phyloP scores from a whole-genome alignment of 2,329 filamentous ascomycete species.

The Fusarium mexicanum region DNA sequence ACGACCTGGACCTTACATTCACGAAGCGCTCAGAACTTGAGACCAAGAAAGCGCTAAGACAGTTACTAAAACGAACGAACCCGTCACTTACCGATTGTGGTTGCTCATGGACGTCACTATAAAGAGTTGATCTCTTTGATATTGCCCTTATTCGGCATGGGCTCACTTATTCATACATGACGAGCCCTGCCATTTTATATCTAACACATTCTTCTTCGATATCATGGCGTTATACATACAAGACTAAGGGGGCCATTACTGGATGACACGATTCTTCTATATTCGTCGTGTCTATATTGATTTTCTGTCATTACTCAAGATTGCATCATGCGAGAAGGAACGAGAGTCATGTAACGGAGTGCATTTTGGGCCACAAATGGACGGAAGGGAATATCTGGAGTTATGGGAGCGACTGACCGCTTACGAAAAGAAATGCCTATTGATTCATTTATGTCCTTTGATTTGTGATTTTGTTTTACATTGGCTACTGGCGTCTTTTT shows the following conservation, averaged over 20 bases:
- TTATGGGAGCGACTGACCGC: slow-evolving; percentile 29
- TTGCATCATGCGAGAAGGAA: slow-evolving; percentile 25
- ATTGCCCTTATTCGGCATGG: neutral
- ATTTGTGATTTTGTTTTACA: neutral
- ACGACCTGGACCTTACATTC: neutral
- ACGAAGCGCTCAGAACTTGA: neutral
- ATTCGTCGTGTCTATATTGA: slow-evolving; percentile 13
- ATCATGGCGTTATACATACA: slow-evolving; percentile 25
- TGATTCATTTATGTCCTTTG: slow-evolving; percentile 8
- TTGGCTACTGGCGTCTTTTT: neutral
- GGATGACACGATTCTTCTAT: slow-evolving; percentile 8
- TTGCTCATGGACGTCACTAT: slow-evolving; percentile 64
- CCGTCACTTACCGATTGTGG: slow-evolving; percentile 60
- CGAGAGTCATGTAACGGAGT: slow-evolving; percentile 12
- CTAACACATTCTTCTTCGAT: slow-evolving; percentile 1
- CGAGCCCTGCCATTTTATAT: neutral
- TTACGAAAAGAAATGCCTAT: slow-evolving; percentile 29
- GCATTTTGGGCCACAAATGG: slow-evolving; percentile 23
- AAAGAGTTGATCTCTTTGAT: neutral
- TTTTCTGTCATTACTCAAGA: slow-evolving; percentile 29
- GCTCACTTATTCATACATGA: neutral
- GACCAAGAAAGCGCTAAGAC: slow-evolving; percentile 17
- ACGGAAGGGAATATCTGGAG: slow-evolving; percentile 27
- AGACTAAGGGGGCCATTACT: slow-evolving; percentile 8
- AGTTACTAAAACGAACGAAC: slow-evolving; percentile 26